Base-by-base conservation (phyloP, 2,329 filamentous ascomycete genomes). In the Cryphonectria parasitica region DNA sequence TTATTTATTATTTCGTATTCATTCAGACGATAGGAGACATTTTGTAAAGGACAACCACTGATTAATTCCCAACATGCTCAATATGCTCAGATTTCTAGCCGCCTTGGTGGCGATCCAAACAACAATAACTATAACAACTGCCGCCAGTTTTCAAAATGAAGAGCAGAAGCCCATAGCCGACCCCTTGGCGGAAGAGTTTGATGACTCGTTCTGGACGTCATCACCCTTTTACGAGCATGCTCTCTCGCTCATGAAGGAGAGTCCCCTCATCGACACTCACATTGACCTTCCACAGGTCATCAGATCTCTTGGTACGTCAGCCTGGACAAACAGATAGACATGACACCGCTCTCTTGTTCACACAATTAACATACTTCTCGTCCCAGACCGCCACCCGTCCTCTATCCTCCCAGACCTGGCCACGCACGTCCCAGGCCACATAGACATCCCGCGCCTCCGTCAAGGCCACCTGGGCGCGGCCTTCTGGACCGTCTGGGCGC, bases 181-280 rank as follows among this genome's bases (percentile, higher is more conserved):
- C 31, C 58, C 66, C 13, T 39, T 62, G 15, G 43, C 31, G 2
- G 60, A 65, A 15, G 65, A 6, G 10, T 54, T 34, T 2, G 39
- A 65, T 1, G 69, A 71, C 28, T 52, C 60, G 6, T 60, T 64
- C 36, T 71, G 69, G 69, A 71, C 66, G 8, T 19, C 52, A 1
- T 71, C 69, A 0, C 19, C 69, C 1, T 31, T 61, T 17, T 71
- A 68, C 17, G 15, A 64, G 5, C 63, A 31, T 15, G 69, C 69
- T 3, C 10, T 43, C 7, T 43, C 61, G 7, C 61, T 71, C 45
- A 71, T 71, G 69, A 68, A 62, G 36, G 69, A 71, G 34, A 71
- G 69, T 28, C 78, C 77, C 0, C 76, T 80, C n/a, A 77, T 79
- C 31, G 79, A 80, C 68, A 79, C 79, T 2, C 79, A 80, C 64